Conservation (phyloP, 441 rosid species). For the Oxalis stricta region DNA sequence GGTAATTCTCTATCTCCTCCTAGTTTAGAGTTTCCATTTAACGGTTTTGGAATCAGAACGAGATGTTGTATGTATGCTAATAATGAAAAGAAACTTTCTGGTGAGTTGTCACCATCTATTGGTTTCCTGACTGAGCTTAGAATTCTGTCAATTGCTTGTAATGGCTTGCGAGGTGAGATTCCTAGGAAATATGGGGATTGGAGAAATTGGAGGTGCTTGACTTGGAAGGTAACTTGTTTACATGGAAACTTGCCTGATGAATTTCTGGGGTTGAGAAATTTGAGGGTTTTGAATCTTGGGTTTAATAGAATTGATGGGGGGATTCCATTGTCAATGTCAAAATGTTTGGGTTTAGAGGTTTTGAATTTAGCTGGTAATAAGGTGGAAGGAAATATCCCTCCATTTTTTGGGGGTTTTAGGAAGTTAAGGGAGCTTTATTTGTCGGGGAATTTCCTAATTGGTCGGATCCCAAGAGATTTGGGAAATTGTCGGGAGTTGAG, state of each 20-base stretch:
- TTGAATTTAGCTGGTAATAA: conserved; percentile 49
- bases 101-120: conserved; percentile 30
- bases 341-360: conserved; percentile 24
- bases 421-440: conserved; percentile 30
- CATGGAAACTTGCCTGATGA: conserved; percentile 25
- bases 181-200: conserved; percentile 42
- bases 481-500: conserved; percentile 32
- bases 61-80: conserved; percentile 16
- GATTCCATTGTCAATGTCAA: conserved; percentile 22
- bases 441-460: conserved; percentile 41
- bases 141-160: conserved; percentile 39
- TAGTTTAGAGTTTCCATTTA: conserved; percentile 35
- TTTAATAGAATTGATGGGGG: conserved; percentile 35
- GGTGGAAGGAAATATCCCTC: conserved; percentile 35
- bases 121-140: conserved; percentile 38
- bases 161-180: conserved; percentile 33
- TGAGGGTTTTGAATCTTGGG: conserved; percentile 41
- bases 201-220: conserved; percentile 47
- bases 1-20: conserved; percentile 17
- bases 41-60: conserved; percentile 37
- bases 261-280: conserved; percentile 27
- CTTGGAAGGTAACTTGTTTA: conserved; percentile 39
- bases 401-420: conserved; percentile 25
- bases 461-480: conserved; percentile 38
- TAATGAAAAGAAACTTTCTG: conserved; percentile 29